These are phyloP conservation scores for Incumbomyces delicatus DNA, from an alignment of 2,329 filamentous ascomycete genomes.

Conservation along the genomic window DNA sequence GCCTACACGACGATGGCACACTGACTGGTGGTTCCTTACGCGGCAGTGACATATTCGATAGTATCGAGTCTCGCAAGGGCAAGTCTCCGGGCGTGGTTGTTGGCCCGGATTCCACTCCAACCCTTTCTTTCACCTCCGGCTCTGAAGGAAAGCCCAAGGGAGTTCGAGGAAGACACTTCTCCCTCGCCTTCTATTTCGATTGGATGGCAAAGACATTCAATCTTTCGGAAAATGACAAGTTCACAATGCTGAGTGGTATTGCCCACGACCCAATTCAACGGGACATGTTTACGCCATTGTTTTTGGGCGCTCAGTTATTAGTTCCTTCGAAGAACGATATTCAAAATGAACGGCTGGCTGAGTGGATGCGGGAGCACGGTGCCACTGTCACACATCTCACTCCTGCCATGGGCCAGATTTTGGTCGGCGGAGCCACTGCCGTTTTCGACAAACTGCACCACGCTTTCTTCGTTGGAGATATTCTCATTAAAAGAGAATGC, in stretches of 20 bases:
- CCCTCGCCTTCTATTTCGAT: slow-evolving; percentile 72
- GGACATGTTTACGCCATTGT: slow-evolving; percentile 85
- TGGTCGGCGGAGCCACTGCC: slow-evolving; percentile 72
- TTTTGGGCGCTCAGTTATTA: slow-evolving; percentile 69
- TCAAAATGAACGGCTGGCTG: slow-evolving; percentile 70
- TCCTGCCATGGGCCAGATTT: slow-evolving; percentile 90
- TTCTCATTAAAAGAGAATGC: slow-evolving; percentile 78
- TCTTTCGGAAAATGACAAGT: slow-evolving; percentile 60
- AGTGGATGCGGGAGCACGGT: slow-evolving; percentile 72
- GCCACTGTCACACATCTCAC: slow-evolving; percentile 82
- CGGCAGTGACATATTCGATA: slow-evolving; percentile 58
- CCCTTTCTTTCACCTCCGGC: slow-evolving; percentile 64
- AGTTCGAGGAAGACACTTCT: slow-evolving; percentile 79
- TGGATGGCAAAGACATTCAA: slow-evolving; percentile 87
- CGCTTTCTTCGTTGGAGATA: slow-evolving; percentile 86
- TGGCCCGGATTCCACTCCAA: slow-evolving; percentile 75
- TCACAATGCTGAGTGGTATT: slow-evolving; percentile 78
- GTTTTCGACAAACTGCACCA: slow-evolving; percentile 66
- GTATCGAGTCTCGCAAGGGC: slow-evolving; percentile 42
- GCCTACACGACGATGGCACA: slow-evolving; percentile 59
- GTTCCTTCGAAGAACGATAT: slow-evolving; percentile 77
- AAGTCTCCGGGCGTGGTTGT: slow-evolving; percentile 62
- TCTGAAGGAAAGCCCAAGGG: slow-evolving; percentile 73
- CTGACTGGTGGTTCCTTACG: slow-evolving; percentile 59
- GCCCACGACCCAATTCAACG: slow-evolving; percentile 51